phyloP scores from a whole-genome alignment of 2,329 filamentous ascomycete genomes.

The Hypoxylon sp. region DNA sequence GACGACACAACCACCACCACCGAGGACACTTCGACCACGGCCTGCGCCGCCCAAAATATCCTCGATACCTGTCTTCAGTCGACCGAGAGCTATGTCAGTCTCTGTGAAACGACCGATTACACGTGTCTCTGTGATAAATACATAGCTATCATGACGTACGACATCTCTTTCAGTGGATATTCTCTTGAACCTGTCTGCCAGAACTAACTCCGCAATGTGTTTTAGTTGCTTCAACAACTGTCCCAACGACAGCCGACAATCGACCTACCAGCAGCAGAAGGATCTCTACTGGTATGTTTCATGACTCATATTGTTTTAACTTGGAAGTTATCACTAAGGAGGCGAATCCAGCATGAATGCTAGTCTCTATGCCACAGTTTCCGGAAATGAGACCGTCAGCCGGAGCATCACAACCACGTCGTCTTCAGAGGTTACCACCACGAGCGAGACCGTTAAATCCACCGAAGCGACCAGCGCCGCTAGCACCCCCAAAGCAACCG shows the following conservation, averaged over 20 bases:
- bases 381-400: conserved; percentile 22
- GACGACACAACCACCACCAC: conserved; percentile 22
- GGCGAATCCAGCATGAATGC: conserved; percentile 45
- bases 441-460: conserved; percentile 22
- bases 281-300: conserved; percentile 48
- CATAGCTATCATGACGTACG: conserved; percentile 62
- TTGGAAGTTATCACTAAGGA: background rate
- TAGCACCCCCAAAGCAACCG: conserved; percentile 13
- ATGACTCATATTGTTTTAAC: background rate
- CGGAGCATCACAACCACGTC: conserved; percentile 21
- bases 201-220: conserved; percentile 9
- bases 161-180: conserved; percentile 22
- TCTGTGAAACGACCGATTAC: conserved; percentile 52
- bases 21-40: conserved; percentile 17
- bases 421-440: conserved; percentile 14
- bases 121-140: conserved; percentile 68
- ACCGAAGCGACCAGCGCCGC: conserved; percentile 14
- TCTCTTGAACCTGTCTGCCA: background rate
- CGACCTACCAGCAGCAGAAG: conserved; percentile 43
- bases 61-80: conserved; percentile 54
- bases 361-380: conserved; percentile 45
- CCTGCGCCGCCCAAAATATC: conserved; percentile 53
- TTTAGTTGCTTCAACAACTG: conserved; percentile 73
- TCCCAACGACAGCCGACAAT: conserved; percentile 57
- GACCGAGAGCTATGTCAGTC: conserved; percentile 51